Conservation (phyloP, 306 rosid genomes). For the Casuarina equisetifolia region DNA sequence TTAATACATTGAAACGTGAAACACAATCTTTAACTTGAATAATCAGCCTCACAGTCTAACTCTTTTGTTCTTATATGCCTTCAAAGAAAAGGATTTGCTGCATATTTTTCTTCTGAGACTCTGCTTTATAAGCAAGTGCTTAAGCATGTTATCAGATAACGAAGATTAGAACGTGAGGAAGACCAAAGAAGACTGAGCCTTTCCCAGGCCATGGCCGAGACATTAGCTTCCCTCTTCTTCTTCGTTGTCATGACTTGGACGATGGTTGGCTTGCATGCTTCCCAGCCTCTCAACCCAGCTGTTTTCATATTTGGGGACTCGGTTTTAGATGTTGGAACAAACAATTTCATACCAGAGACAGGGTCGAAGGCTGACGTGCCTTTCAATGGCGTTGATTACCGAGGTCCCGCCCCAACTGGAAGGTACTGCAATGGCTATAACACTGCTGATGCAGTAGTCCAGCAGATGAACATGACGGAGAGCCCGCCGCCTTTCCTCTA, state of each 20-base stretch:
- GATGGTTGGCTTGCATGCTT: not conserved
- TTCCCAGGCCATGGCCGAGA: not conserved
- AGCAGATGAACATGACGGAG: too few species aligned
- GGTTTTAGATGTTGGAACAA: constrained; percentile 28
- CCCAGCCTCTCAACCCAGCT: not conserved
- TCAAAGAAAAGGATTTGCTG: too few species aligned
- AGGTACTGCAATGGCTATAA: constrained; percentile 34
- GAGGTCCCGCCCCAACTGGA: constrained; percentile 15
- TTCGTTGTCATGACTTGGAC: not conserved
- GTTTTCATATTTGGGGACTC: constrained; percentile 32
- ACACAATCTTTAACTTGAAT: not conserved
- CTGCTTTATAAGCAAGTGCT: not conserved
- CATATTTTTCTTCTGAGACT: not conserved
- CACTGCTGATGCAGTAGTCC: constrained; percentile 17
- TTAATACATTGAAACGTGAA: not conserved
- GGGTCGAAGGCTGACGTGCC: constrained; percentile 15
- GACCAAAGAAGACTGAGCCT: not conserved
- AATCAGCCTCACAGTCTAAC: not conserved
- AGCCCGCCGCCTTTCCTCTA: too few species aligned
- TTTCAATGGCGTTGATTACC: constrained; percentile 26
- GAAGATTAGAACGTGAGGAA: not conserved
- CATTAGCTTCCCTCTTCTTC: not conserved
- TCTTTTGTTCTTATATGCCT: not conserved
- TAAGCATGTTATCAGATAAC: not conserved
- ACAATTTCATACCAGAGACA: constrained; percentile 2